Base-by-base conservation (phyloP, 1,139 yeast species). In the Saccharomyces hybrid region DNA sequence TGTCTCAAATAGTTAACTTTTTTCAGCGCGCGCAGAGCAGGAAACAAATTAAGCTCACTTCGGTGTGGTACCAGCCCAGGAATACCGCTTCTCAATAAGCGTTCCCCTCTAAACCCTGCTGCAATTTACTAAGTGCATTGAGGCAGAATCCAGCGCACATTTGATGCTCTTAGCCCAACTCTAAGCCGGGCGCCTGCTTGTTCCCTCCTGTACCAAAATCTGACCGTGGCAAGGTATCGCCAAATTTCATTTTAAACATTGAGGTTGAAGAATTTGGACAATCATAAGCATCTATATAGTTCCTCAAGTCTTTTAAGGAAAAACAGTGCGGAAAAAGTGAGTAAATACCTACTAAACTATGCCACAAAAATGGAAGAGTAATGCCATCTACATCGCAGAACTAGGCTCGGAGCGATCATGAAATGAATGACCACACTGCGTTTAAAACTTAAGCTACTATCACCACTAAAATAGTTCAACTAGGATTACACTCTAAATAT, bases 261-360 rank as follows among this genome's bases (percentile, higher is more conserved):
- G 23, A 48, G 23, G 16, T 19, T 38, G 4, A 46, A 38, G 29
- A 27, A 38, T 23, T 25, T 25, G 13, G 25, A 14, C 48, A 38
- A 2, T n/a, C 14, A 16, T n/a, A 9, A 14, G 16, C 19, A 16
- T 31, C 6, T 19, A 16, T 31, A 11, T 5, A 38, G 44, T 16
- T 16, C 44, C 13, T 19, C 44, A 38, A 38, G 44, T 38, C 44
- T 38, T 38, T 38, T 16, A 56, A 53, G 49, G 52, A 56, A 56
- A 44, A 42, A 50, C 52, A 54, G 56, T 56, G 55, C 44, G 49
- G 56, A 56, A 56, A 56, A 56, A 56, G 58, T 56, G 58, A 56
- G 58, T 56, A 48, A 52, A 38, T 16, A 19, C 44, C 16, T 34
- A 16, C 25, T 11, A 19, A 9, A 16, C 25, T 34, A 38, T 38